These are phyloP conservation scores for Buddleja alternifolia DNA, from an alignment of 257 asterid species.

Conservation along the genomic window DNA sequence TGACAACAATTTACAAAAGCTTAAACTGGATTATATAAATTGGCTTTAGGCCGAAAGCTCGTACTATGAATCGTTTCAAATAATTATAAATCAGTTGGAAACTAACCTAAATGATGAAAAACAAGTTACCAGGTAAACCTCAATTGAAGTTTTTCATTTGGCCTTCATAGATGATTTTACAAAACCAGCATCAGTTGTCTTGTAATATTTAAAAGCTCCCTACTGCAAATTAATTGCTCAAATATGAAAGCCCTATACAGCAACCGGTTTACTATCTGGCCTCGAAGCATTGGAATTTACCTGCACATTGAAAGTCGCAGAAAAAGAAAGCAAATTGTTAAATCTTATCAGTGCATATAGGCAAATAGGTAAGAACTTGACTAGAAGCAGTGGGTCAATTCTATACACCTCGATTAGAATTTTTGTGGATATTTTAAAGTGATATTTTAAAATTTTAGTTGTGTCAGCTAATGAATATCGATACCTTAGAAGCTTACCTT, in stretches of 20 bases:
- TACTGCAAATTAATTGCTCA: neutral
- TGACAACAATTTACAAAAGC: neutral
- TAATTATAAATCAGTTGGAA: neutral
- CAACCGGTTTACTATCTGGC: constrained; percentile 33
- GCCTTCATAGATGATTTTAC: neutral
- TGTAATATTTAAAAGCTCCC: neutral
- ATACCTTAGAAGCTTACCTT: constrained; percentile 35
- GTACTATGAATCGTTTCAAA: neutral
- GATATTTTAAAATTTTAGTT: neutral
- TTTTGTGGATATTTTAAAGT: neutral
- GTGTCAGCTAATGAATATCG: neutral
- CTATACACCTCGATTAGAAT: neutral
- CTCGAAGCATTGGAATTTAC: constrained; percentile 24
- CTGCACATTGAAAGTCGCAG: constrained; percentile 28
- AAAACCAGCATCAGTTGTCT: neutral
- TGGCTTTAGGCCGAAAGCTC: neutral
- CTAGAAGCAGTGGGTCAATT: neutral
- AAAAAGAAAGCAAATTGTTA: neutral
- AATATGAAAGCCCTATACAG: constrained; percentile 26
- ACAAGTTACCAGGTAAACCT: neutral
- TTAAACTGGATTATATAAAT: neutral
- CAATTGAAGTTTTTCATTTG: neutral
- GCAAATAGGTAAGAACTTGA: neutral
- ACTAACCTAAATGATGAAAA: neutral
- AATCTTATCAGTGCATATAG: neutral